A percentile compares a stretch with the other conserved stretches of the same genome.
phyloP scores from a whole-genome alignment of 2,329 filamentous ascomycete species.

The Cladophialophora carrionii region DNA sequence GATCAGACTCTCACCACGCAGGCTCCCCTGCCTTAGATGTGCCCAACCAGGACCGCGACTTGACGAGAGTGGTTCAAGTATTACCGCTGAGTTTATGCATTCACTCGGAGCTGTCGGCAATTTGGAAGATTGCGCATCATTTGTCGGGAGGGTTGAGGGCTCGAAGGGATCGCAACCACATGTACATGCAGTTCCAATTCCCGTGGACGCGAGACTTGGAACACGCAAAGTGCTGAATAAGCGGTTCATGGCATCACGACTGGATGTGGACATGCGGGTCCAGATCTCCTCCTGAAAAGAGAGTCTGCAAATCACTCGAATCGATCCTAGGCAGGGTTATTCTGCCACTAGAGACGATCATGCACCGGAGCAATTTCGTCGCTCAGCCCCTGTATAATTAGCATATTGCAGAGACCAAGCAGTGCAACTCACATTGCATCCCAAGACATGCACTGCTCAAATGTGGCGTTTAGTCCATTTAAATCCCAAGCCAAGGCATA shows the following conservation, averaged over 20 bases:
- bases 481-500: no score
- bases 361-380: neutral
- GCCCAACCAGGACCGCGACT: neutral
- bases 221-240: neutral
- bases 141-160: neutral
- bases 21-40: no score
- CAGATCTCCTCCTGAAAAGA: neutral
- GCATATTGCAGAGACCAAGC: neutral
- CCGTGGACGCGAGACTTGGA: neutral
- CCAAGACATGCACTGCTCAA: neutral
- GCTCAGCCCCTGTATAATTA: neutral
- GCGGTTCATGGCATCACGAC: neutral
- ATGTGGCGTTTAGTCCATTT: no score
- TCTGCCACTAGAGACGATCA: neutral
- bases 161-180: neutral
- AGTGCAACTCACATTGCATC: neutral
- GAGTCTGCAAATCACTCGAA: neutral
- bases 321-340: neutral
- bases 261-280: neutral
- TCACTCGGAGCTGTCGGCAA: neutral
- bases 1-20: neutral
- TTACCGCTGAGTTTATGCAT: neutral
- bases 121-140: no score
- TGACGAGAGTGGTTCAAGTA: neutral
- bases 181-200: neutral